phyloP scores from a whole-genome alignment of 2,329 filamentous ascomycete species.

The Pseudonectria foliicola region DNA sequence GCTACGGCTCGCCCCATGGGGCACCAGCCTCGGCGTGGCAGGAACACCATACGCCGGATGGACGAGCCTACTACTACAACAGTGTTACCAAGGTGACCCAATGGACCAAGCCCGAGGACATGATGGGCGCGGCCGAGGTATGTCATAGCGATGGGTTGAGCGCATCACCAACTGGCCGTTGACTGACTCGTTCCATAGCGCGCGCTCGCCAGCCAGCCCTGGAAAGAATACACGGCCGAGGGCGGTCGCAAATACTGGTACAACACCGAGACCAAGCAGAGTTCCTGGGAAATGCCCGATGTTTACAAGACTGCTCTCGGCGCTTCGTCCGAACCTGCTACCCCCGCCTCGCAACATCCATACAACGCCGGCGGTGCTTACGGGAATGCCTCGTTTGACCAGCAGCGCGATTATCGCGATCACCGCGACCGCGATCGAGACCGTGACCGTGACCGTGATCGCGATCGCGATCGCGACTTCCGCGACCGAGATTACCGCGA shows the following conservation, averaged over 20 bases:
- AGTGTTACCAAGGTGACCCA: constrained; percentile 75
- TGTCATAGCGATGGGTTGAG: constrained; percentile 2
- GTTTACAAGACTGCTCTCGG: constrained; percentile 69
- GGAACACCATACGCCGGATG: constrained; percentile 73
- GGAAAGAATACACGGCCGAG: constrained; percentile 85
- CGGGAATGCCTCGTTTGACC: constrained; percentile 28
- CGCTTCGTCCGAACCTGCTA: constrained; percentile 40
- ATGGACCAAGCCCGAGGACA: constrained; percentile 89
- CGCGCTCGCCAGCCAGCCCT: constrained; percentile 74
- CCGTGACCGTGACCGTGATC: constrained; percentile 12
- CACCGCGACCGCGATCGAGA: constrained; percentile 11
- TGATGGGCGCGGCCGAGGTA: constrained; percentile 80
- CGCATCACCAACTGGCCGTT: too few relatives aligned
- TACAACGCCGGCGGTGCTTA: constrained; percentile 37
- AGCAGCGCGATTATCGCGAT: constrained; percentile 28
- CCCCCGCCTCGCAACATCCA: constrained; percentile 34
- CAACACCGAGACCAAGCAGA: constrained; percentile 85
- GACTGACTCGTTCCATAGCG: constrained; percentile 44
- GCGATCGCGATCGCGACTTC: constrained; percentile 26
- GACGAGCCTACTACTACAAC: constrained; percentile 89
- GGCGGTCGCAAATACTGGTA: constrained; percentile 93
- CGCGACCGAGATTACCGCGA: constrained; percentile 23
- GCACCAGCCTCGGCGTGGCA: constrained; percentile 61
- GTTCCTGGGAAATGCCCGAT: constrained; percentile 91
- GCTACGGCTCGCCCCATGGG: constrained; percentile 40